phyloP scores from a whole-genome alignment of 805 yeast genomes.

The Blastobotrys chiropterorum region DNA sequence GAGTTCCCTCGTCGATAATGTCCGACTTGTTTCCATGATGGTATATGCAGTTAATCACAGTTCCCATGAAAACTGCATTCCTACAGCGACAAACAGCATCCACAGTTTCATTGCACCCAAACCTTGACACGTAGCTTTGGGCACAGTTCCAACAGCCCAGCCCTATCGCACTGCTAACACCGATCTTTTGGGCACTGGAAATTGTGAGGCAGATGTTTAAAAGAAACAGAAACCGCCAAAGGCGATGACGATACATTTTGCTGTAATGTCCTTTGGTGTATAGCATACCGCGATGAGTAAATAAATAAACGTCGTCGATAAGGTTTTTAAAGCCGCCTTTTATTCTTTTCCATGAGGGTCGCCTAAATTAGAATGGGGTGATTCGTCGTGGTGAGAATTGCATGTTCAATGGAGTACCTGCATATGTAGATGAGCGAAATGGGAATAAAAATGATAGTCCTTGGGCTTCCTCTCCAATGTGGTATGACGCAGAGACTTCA shows the following conservation, averaged over 20 bases:
- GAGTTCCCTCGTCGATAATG: slow-evolving; percentile 23
- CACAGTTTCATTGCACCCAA: slow-evolving; percentile 20
- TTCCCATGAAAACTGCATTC: slow-evolving; percentile 25
- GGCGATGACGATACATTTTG: not conserved
- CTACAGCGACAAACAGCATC: slow-evolving; percentile 24
- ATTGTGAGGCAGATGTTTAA: not conserved
- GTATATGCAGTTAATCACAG: slow-evolving; percentile 27
- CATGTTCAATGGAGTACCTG: not conserved
- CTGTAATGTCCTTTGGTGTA: too few relatives aligned
- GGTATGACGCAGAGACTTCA: not conserved
- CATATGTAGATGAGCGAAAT: not conserved
- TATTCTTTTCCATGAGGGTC: not conserved
- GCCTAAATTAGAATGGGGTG: not conserved
- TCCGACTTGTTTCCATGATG: slow-evolving; percentile 19
- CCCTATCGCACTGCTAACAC: slow-evolving; percentile 27
- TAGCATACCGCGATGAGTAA: too few relatives aligned
- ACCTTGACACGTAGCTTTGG: slow-evolving; percentile 21
- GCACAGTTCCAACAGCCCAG: slow-evolving; percentile 31
- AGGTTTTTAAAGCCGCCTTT: not conserved
- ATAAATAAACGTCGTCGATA: too few relatives aligned
- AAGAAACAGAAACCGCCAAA: not conserved
- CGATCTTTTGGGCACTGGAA: slow-evolving; percentile 26
- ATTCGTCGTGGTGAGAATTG: not conserved
- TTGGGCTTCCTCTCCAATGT: not conserved
- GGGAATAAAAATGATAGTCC: not conserved